Conservation (phyloP, 441 rosid genomes). For the Jatropha multifida region DNA sequence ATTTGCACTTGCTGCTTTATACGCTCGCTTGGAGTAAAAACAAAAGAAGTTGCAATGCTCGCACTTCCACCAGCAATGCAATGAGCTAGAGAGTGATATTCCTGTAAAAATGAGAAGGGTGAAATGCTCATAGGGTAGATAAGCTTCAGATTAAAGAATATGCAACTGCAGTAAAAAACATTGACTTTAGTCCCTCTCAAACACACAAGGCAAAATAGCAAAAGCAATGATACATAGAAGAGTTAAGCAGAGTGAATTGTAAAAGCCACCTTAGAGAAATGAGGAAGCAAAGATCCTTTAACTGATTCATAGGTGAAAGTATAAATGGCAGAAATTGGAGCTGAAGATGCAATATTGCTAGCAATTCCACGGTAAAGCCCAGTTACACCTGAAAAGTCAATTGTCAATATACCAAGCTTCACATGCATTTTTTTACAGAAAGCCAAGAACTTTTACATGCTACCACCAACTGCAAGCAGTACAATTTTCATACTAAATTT, state of each 20-base stretch:
- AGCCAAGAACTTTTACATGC: slow-evolving; percentile 5
- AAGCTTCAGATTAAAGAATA: neutral
- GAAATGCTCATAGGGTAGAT: neutral
- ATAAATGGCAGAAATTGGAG: slow-evolving; percentile 89
- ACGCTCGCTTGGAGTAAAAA: slow-evolving; percentile 88
- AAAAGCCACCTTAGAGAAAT: slow-evolving; percentile 58
- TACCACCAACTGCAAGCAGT: slow-evolving; percentile 7
- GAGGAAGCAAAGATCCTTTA: slow-evolving; percentile 77
- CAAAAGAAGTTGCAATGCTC: slow-evolving; percentile 85
- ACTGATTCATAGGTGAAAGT: slow-evolving; percentile 83
- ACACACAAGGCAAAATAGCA: slow-evolving; percentile 7
- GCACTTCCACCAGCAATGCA: slow-evolving; percentile 96
- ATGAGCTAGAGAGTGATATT: slow-evolving; percentile 69
- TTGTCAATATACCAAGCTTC: slow-evolving; percentile 16
- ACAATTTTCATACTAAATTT: slow-evolving; percentile 19
- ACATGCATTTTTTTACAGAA: slow-evolving; percentile 18
- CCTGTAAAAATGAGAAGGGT: slow-evolving; percentile 44
- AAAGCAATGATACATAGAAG: neutral
- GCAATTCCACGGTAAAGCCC: slow-evolving; percentile 80
- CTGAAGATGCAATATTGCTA: slow-evolving; percentile 79
- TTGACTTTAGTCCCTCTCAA: neutral
- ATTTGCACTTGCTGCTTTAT: slow-evolving; percentile 99
- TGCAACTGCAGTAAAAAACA: neutral
- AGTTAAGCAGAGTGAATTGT: slow-evolving; percentile 12
- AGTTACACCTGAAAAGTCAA: slow-evolving; percentile 53